Conservation (phyloP, 805 yeast genomes). For the Yamadazyma kitorensis region DNA sequence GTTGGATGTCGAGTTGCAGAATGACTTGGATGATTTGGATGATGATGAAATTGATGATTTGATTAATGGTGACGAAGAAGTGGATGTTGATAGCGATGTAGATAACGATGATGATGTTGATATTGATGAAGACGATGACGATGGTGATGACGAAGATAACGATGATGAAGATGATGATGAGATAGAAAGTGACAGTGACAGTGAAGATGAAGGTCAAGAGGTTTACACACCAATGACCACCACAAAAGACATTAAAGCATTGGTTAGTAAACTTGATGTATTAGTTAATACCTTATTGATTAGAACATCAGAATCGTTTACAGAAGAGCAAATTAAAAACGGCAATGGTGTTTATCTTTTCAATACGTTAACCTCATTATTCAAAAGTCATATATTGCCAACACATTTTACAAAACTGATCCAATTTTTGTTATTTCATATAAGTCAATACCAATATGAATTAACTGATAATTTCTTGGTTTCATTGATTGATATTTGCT, state of each 20-base stretch:
- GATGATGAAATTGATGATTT: conserved; percentile 60
- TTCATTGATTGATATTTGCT: conserved; percentile 76
- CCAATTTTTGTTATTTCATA: conserved; percentile 78
- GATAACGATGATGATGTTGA: conserved; percentile 36
- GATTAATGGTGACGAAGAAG: conserved; percentile 46
- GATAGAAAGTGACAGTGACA: conserved; percentile 21
- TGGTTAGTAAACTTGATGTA: conserved; percentile 70
- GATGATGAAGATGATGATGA: conserved; percentile 27
- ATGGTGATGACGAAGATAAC: conserved; percentile 18
- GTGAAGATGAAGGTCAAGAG: conserved; percentile 19
- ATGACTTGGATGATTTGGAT: conserved; percentile 80
- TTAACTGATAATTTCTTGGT: conserved; percentile 83
- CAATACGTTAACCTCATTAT: conserved; percentile 70
- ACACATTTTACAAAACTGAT: conserved; percentile 89
- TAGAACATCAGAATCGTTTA: conserved; percentile 40
- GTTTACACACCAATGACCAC: conserved; percentile 23
- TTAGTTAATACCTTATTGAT: conserved; percentile 58
- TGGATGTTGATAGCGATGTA: conserved; percentile 26
- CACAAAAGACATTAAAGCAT: conserved; percentile 46
- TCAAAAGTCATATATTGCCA: conserved; percentile 80
- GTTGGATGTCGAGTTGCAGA: conserved; percentile 88
- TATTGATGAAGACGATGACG: conserved; percentile 32
- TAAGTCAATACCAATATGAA: conserved; percentile 79
- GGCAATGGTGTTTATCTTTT: conserved; percentile 69
- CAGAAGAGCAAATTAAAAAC: conserved; percentile 43